Evolutionary conservation across 495 filamentous ascomycete genomes (phyloP).

Genomic region (Pseudomonodictys pantanalensis): DNA sequence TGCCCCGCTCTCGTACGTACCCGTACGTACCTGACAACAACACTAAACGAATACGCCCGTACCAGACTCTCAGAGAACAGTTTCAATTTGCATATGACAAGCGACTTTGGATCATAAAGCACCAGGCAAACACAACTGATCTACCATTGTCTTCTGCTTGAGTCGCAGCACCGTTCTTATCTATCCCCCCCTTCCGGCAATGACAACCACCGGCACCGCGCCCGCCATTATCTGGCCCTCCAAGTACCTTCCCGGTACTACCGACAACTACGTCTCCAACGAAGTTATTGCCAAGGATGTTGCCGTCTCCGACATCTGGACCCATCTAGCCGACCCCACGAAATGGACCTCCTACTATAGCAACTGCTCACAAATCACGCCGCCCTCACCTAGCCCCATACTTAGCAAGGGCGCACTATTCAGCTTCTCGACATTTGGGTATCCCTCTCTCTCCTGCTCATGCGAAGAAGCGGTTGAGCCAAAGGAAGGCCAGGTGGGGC

Average conservation of each 20-base stretch:
- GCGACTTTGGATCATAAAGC: too few relatives aligned
- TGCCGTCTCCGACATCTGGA: slow-evolving; percentile 7
- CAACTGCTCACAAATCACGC: slow-evolving; percentile 5
- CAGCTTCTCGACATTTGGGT: background rate
- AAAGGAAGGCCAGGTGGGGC: background rate
- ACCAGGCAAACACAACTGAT: too few relatives aligned
- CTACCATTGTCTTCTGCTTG: too few relatives aligned
- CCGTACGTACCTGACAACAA: too few relatives aligned
- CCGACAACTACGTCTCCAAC: slow-evolving; percentile 22
- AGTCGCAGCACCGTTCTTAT: too few relatives aligned
- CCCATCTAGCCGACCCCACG: slow-evolving; percentile 1
- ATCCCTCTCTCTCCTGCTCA: background rate
- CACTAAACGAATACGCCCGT: too few relatives aligned
- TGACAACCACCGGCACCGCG: slow-evolving; percentile 1
- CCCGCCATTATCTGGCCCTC: slow-evolving; percentile 15
- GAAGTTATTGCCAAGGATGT: slow-evolving; percentile 13
- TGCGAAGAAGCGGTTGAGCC: background rate
- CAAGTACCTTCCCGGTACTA: slow-evolving; percentile 14
- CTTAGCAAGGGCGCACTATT: background rate
- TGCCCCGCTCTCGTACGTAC: too few relatives aligned
- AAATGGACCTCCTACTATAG: slow-evolving; percentile 10
- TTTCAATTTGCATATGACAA: too few relatives aligned
- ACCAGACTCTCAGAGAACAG: too few relatives aligned
- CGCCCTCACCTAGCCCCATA: background rate
- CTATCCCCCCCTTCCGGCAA: too few relatives aligned